Percentiles rank a stretch among this genome's conserved stretches.
Evolutionary conservation across 164 flowering plant species (phyloP).

Genomic region (Echeveria elegans): DNA sequence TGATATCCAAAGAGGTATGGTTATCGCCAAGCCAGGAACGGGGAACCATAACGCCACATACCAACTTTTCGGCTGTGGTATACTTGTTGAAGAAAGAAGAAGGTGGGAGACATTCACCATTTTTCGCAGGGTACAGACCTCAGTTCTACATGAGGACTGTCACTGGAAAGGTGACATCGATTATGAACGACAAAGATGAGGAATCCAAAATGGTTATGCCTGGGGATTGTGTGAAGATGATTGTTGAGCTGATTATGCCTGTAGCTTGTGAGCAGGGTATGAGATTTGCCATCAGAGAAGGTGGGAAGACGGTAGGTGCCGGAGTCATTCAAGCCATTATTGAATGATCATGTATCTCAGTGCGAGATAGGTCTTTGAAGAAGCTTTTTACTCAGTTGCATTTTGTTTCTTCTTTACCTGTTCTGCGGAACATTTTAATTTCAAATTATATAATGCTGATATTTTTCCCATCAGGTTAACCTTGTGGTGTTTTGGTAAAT

Average conservation of each 20-base stretch:
- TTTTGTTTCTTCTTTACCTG: background rate
- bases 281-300: conserved; percentile 75
- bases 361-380: background rate
- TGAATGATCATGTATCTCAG: conserved; percentile 21
- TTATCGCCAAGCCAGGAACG: conserved; percentile 51
- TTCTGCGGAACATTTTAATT: background rate
- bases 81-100: conserved; percentile 74
- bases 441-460: background rate
- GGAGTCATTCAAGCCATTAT: conserved; percentile 53
- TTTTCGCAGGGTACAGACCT: conserved; percentile 56
- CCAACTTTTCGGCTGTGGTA: conserved; percentile 47
- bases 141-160: conserved; percentile 73
- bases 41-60: conserved; percentile 50
- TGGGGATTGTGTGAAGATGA: conserved; percentile 68
- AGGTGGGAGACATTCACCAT: conserved; percentile 65
- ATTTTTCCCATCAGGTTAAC: background rate
- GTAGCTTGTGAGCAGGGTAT: conserved; percentile 65
- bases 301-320: conserved; percentile 72
- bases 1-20: conserved; percentile 68
- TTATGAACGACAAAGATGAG: conserved; percentile 62
- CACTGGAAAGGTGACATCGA: conserved; percentile 39
- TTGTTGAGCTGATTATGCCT: conserved; percentile 55
- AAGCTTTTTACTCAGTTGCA: background rate
- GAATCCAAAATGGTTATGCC: conserved; percentile 85
- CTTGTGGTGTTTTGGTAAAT: too few species aligned